Percentiles rank a stretch among this genome's conserved stretches.
These are phyloP conservation scores for Eucalyptus melliodora DNA, from an alignment of 345 rosid genomes.

Conservation along the genomic window DNA sequence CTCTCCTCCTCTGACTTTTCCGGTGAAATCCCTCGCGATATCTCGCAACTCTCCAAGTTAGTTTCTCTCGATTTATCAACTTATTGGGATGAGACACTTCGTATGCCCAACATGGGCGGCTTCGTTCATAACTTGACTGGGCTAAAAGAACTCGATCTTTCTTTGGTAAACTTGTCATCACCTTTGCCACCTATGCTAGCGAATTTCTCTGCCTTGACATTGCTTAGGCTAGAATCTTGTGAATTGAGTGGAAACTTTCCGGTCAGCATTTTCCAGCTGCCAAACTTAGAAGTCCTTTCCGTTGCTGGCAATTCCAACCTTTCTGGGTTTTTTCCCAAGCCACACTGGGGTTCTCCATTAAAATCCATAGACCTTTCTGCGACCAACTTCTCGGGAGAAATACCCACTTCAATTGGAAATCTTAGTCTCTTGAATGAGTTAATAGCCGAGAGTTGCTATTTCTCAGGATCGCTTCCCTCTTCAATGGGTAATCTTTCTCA, in stretches of 20 bases:
- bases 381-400: neutral
- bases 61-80: neutral
- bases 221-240: neutral
- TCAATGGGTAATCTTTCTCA: neutral
- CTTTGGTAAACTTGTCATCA: accelerated
- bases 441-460: accelerated
- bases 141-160: neutral
- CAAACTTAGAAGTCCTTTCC: neutral
- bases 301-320: accelerated
- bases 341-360: neutral
- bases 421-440: neutral
- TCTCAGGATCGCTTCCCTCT: neutral
- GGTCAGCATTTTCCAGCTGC: neutral
- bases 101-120: neutral
- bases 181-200: neutral
- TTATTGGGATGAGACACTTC: accelerated
- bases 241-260: neutral
- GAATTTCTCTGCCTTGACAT: neutral
- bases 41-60: neutral
- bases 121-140: neutral
- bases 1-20: neutral
- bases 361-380: accelerated
- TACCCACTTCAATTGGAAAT: neutral
- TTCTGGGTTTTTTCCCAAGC: neutral
- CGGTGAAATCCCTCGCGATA: neutral